phyloP scores from a whole-genome alignment of 768 basidiomycete genomes.

The Boletus bicolor region DNA sequence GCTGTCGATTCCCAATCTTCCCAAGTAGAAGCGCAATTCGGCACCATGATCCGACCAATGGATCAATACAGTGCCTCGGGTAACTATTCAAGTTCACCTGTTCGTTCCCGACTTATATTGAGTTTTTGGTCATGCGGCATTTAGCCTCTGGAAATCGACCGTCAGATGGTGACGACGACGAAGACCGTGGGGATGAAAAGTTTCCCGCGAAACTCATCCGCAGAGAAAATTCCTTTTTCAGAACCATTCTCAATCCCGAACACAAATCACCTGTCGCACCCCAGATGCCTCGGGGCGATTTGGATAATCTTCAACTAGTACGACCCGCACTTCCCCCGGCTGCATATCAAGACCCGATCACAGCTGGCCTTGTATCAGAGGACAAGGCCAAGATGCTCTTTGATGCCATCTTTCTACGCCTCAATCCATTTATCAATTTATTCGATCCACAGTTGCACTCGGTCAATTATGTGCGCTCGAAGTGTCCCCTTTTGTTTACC shows the following conservation, averaged over 20 bases:
- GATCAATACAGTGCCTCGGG: conserved; percentile 31
- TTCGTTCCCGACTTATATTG: conserved; percentile 4
- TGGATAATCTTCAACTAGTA: conserved; percentile 34
- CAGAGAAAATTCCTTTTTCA: conserved; percentile 77
- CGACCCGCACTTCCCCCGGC: conserved; percentile 36
- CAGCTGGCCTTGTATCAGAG: conserved; percentile 66
- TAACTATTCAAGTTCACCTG: conserved; percentile 7
- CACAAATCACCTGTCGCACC: conserved; percentile 39
- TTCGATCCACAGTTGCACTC: conserved; percentile 89
- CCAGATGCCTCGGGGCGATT: conserved; percentile 33
- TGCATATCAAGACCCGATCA: conserved; percentile 63
- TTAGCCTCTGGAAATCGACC: conserved; percentile 25
- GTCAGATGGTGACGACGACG: conserved; percentile 55
- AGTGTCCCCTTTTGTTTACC: conserved; percentile 82
- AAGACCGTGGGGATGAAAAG: conserved; percentile 63
- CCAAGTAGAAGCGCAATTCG: conserved; percentile 27
- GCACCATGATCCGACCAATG: conserved; percentile 28
- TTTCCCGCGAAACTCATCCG: conserved; percentile 75
- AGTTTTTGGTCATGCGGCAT: conserved; percentile 3
- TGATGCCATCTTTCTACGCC: conserved; percentile 74
- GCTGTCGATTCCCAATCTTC: conserved; percentile 31
- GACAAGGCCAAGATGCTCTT: conserved; percentile 69
- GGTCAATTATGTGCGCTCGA: conserved; percentile 70
- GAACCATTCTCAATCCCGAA: conserved; percentile 77
- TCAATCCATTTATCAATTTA: conserved; percentile 87